A percentile compares a stretch with the other conserved stretches of the same genome.
Evolutionary conservation across 495 filamentous ascomycete genomes (phyloP).

Genomic region (Diplogelasinospora grovesii): DNA sequence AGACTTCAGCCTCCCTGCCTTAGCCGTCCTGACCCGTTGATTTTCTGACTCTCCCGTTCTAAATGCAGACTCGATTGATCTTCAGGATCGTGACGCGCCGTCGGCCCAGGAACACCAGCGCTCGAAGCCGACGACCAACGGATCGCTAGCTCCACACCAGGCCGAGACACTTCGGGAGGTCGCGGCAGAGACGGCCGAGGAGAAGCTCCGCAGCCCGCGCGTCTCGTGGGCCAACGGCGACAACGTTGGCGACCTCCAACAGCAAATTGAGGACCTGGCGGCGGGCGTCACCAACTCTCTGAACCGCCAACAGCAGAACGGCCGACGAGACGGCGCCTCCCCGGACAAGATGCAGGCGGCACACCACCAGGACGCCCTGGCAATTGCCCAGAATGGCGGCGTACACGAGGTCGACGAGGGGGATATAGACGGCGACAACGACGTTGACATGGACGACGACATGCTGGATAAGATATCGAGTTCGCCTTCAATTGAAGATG

Average conservation of each 20-base stretch:
- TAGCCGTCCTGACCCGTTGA: too few relatives aligned
- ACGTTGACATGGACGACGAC: slow-evolving; percentile 76
- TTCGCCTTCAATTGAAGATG: slow-evolving; percentile 97
- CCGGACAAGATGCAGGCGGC: slow-evolving; percentile 27
- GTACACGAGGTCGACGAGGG: slow-evolving; percentile 59
- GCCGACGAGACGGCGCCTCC: slow-evolving; percentile 6
- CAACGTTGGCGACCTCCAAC: slow-evolving; percentile 39
- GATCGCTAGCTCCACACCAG: slow-evolving; percentile 73
- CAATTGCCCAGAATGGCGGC: slow-evolving; percentile 49
- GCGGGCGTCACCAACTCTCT: slow-evolving; percentile 41
- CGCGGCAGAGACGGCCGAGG: slow-evolving; percentile 63
- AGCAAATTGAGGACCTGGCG: slow-evolving; percentile 40
- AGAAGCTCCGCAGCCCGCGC: slow-evolving; percentile 50
- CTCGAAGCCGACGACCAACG: slow-evolving; percentile 35
- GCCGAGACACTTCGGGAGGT: slow-evolving; percentile 73
- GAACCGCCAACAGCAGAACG: slow-evolving; percentile 26
- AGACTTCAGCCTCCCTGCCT: slow-evolving; percentile 8
- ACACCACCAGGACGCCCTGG: slow-evolving; percentile 47
- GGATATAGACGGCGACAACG: slow-evolving; percentile 59
- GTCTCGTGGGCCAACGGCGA: slow-evolving; percentile 44
- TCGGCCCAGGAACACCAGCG: slow-evolving; percentile 73
- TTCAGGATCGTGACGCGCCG: slow-evolving; percentile 75
- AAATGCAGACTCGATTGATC: slow-evolving; percentile 81
- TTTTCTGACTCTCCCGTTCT: slow-evolving; percentile 11
- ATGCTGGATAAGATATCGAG: slow-evolving; percentile 97